phyloP scores from a whole-genome alignment of 129 eudicot species.

The Silybum marianum region DNA sequence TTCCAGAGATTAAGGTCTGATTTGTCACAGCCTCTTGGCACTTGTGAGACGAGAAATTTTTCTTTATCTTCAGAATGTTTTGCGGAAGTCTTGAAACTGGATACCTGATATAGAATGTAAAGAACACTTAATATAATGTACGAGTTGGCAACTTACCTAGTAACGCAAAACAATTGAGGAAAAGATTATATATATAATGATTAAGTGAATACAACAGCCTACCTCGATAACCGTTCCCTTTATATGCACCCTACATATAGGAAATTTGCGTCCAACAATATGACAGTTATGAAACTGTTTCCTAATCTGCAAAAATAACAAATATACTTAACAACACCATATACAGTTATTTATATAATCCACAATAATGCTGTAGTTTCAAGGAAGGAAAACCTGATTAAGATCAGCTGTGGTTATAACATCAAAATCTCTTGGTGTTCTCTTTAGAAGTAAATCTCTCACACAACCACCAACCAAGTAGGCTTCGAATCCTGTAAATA shows the following conservation, averaged over 20 bases:
- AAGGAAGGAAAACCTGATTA: constrained; percentile 50
- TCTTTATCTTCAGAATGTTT: constrained; percentile 39
- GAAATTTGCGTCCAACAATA: constrained; percentile 80
- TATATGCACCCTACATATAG: constrained; percentile 69
- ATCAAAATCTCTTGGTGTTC: constrained; percentile 88
- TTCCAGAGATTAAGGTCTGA: constrained; percentile 64
- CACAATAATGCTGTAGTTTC: constrained; percentile 8
- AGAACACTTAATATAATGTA: neutral
- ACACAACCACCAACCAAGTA: constrained; percentile 99
- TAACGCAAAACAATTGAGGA: neutral
- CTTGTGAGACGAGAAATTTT: constrained; percentile 31
- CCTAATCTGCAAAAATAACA: constrained; percentile 45
- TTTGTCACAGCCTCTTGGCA: constrained; percentile 50
- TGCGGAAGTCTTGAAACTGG: constrained; percentile 74
- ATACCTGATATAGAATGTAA: constrained; percentile 52
- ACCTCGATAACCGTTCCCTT: constrained; percentile 74
- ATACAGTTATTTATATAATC: constrained; percentile 1
- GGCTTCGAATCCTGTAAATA: constrained; percentile 72
- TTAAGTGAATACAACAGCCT: constrained; percentile 26
- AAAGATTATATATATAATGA: neutral
- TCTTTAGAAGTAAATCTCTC: constrained; percentile 84
- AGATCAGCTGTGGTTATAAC: constrained; percentile 90
- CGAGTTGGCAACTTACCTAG: neutral
- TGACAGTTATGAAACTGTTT: constrained; percentile 47
- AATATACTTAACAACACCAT: constrained; percentile 7